Evolutionary conservation across 257 asterid species (phyloP).

Genomic region (Solanum appendiculatum): DNA sequence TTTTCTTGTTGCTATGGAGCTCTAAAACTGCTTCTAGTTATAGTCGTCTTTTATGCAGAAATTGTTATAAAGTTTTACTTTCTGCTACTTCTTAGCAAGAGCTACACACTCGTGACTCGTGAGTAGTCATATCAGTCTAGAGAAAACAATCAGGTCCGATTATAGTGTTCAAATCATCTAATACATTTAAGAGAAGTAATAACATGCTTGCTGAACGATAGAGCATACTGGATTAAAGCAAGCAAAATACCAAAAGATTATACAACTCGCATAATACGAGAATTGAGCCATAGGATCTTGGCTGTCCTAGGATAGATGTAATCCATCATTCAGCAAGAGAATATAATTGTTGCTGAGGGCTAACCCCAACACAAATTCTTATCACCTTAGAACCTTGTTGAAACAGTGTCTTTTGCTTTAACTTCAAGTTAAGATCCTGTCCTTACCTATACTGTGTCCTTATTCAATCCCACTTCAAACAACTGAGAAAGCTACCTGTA

Average conservation of each 20-base stretch:
- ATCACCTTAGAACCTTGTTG: neutral
- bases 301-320: neutral
- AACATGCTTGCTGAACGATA: neutral
- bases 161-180: neutral
- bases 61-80: neutral
- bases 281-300: neutral
- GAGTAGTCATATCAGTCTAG: neutral
- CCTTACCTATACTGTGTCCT: conserved; percentile 15
- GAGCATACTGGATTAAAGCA: neutral
- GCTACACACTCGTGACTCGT: neutral
- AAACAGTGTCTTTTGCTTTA: conserved; percentile 24
- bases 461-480: conserved; percentile 22
- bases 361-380: neutral
- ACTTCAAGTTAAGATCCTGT: conserved; percentile 27
- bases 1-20: neutral
- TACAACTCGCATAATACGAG: neutral
- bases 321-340: neutral
- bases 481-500: conserved; percentile 27
- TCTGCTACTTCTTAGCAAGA: neutral
- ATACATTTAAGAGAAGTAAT: neutral
- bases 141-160: neutral
- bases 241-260: neutral
- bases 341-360: neutral
- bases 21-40: neutral
- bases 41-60: neutral